A percentile compares a stretch with the other conserved stretches of the same genome.
Conservation (phyloP, 768 basidiomycete genomes). For the Tylopilus rubrobrunneus region DNA sequence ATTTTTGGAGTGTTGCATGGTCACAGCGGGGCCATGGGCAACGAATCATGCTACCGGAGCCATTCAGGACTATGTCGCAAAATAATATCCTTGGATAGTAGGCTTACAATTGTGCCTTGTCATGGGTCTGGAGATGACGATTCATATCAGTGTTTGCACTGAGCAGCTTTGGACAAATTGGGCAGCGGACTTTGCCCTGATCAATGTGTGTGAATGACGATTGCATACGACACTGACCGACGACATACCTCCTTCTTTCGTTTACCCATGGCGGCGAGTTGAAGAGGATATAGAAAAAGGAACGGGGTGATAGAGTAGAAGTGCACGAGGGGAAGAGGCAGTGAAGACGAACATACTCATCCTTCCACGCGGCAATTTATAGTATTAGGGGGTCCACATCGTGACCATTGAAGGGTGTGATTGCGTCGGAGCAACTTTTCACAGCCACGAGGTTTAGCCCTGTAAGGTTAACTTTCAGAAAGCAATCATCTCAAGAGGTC, state of each 20-base stretch:
- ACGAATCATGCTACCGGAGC: slow-evolving; percentile 17
- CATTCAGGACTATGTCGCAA: slow-evolving; percentile 1
- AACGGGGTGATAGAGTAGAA: not conserved
- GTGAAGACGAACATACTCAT: slow-evolving; percentile 1
- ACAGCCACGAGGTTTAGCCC: slow-evolving; percentile 10
- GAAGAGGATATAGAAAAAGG: not conserved
- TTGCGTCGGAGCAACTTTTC: slow-evolving; percentile 23
- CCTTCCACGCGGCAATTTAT: slow-evolving; percentile 18
- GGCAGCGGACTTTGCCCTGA: slow-evolving; percentile 11
- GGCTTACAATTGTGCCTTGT: slow-evolving; percentile 25
- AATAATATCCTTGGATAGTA: not conserved
- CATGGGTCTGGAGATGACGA: slow-evolving; percentile 27
- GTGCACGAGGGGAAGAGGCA: not conserved
- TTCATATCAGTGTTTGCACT: slow-evolving; percentile 24
- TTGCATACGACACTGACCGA: not conserved
- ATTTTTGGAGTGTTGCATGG: slow-evolving; percentile 22
- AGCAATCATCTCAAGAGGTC: slow-evolving; percentile 24
- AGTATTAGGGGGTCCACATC: slow-evolving; percentile 1
- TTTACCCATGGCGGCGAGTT: not conserved
- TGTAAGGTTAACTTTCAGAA: slow-evolving; percentile 2
- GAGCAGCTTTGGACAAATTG: slow-evolving; percentile 13
- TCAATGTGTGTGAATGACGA: not conserved
- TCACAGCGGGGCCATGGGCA: slow-evolving; percentile 22
- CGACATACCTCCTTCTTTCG: slow-evolving; percentile 10
- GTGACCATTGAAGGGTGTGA: slow-evolving; percentile 17